A percentile compares a stretch with the other conserved stretches of the same genome.
These are phyloP conservation scores for Colletotrichum simmondsii DNA, from an alignment of 2,329 filamentous ascomycete species.

Conservation along the genomic window DNA sequence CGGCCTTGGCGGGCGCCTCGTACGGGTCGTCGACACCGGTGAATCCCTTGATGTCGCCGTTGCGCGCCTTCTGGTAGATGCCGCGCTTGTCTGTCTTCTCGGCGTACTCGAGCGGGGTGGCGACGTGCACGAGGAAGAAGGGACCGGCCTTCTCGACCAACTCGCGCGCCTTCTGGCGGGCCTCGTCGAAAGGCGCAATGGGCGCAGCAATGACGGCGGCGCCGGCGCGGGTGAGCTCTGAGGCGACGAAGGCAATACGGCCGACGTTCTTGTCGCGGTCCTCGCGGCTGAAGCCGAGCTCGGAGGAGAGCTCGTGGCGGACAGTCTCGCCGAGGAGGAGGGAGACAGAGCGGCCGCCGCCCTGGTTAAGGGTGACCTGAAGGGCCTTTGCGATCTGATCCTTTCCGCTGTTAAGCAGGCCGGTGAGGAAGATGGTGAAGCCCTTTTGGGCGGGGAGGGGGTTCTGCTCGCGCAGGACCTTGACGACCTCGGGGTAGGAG, in stretches of 20 bases:
- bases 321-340: constrained; percentile 97
- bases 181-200: constrained; percentile 90
- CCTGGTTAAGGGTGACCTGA: constrained; percentile 97
- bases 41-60: constrained; percentile 96
- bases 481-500: constrained; percentile 98
- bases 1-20: constrained; percentile 82
- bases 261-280: constrained; percentile 96
- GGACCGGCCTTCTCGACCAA: constrained; percentile 87
- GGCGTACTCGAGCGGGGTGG: constrained; percentile 89
- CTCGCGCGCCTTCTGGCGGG: constrained; percentile 82
- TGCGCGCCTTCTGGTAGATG: constrained; percentile 85
- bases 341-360: constrained; percentile 93
- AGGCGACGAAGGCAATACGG: constrained; percentile 95
- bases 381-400: constrained; percentile 95
- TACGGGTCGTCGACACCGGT: constrained; percentile 98
- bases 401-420: constrained; percentile 97
- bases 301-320: constrained; percentile 89
- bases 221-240: constrained; percentile 91
- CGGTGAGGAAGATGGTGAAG: constrained; percentile 98
- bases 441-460: constrained; percentile 91
- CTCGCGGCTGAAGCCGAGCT: constrained; percentile 93
- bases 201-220: constrained; percentile 96
- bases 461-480: constrained; percentile 95
- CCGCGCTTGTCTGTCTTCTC: constrained; percentile 96
- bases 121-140: constrained; percentile 96